Evolutionary conservation across 78 protist species (phyloP).

Genomic region (Creolimax fragrantissima): DNA sequence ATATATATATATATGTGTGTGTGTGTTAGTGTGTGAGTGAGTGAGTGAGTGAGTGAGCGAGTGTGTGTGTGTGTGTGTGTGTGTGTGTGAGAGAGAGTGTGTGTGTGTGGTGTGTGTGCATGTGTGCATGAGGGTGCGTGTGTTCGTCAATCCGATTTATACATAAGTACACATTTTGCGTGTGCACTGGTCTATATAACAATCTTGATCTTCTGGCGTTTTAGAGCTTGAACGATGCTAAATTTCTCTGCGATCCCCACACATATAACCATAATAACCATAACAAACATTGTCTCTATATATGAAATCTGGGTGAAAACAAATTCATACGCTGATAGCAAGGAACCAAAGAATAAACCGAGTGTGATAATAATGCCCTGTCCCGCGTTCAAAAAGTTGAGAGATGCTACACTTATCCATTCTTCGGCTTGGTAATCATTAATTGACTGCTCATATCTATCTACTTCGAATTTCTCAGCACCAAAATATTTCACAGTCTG

Average conservation of each 20-base stretch:
- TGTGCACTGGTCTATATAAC: too few species aligned
- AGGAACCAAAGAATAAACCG: constrained; percentile 11
- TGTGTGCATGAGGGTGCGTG: too few species aligned
- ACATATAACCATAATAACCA: too few species aligned
- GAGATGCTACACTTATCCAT: background rate
- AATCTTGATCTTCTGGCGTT: too few species aligned
- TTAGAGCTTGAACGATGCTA: too few species aligned
- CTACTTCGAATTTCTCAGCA: constrained; percentile 21
- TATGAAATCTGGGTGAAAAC: too few species aligned
- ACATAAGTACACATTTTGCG: too few species aligned
- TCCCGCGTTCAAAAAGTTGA: constrained; percentile 2
- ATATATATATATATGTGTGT: background rate
- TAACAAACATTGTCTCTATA: too few species aligned
- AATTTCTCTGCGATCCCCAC: too few species aligned
- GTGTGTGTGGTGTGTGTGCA: too few species aligned
- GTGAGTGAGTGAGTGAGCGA: background rate
- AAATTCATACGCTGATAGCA: background rate
- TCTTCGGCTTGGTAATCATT: constrained; percentile 8
- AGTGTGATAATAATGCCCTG: constrained; percentile 12
- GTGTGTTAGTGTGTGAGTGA: background rate
- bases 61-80: background rate
- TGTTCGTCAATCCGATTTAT: too few species aligned
- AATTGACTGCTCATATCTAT: constrained; percentile 18
- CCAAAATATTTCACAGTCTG: constrained; percentile 65
- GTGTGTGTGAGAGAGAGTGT: background rate